Evolutionary conservation across 2,329 filamentous ascomycete genomes (phyloP).

Genomic region (Aureobasidium subglaciale): DNA sequence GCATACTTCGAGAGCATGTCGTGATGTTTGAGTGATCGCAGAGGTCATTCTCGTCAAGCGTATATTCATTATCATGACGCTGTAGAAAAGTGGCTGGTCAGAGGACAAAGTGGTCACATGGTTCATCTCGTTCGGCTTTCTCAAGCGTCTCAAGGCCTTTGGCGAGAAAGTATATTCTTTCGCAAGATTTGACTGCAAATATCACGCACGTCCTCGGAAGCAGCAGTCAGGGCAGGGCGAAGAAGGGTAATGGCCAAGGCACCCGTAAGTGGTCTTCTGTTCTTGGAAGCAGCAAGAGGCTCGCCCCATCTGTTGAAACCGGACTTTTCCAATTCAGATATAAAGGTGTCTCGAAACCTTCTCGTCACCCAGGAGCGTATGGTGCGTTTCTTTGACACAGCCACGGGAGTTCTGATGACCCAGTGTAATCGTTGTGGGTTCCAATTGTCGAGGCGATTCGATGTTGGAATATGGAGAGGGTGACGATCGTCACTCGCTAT

Average conservation of each 20-base stretch:
- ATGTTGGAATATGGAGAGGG: constrained; percentile 29
- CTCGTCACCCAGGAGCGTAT: constrained; percentile 42
- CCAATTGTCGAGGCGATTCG: constrained; percentile 20
- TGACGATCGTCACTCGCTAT: constrained; percentile 23
- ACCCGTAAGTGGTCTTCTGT: not conserved
- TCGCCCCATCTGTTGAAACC: constrained; percentile 31
- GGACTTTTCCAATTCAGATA: constrained; percentile 36
- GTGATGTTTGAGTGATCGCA: too few relatives aligned
- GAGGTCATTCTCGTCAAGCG: too few relatives aligned
- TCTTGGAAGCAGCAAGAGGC: not conserved
- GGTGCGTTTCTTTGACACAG: constrained; percentile 33
- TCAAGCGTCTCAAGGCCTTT: not conserved
- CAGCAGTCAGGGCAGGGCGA: not conserved
- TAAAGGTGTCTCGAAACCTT: constrained; percentile 40
- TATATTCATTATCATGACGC: too few relatives aligned
- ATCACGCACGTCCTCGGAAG: not conserved
- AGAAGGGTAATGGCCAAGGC: not conserved
- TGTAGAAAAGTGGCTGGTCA: not conserved
- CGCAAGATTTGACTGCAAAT: not conserved
- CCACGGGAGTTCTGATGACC: constrained; percentile 32
- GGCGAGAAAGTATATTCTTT: not conserved
- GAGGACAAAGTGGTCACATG: too few relatives aligned
- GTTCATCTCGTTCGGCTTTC: too few relatives aligned
- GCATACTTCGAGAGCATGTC: too few relatives aligned
- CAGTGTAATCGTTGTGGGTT: constrained; percentile 42